Conservation (phyloP, 176 grass and related monocot genomes). For the Olyra latifolia region DNA sequence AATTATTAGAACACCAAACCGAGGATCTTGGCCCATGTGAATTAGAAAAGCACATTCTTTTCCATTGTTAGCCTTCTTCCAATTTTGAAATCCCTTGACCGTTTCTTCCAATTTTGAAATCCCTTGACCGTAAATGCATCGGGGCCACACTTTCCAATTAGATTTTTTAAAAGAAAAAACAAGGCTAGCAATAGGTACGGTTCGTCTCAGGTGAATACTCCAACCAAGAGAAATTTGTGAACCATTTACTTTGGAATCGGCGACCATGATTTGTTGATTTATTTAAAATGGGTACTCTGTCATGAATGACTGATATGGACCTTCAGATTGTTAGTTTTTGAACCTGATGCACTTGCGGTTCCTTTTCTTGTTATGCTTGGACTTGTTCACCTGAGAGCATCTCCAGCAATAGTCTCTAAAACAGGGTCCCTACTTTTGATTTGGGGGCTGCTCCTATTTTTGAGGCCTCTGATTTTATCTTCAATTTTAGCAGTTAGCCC, state of each 20-base stretch:
- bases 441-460: no score
- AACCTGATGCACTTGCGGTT: no score
- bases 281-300: background rate
- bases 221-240: no score
- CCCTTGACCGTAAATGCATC: background rate
- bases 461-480: no score
- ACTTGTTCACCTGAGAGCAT: no score
- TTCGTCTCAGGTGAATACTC: no score
- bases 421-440: no score
- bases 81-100: background rate
- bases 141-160: background rate
- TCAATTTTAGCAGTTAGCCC: no score
- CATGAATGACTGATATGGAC: background rate
- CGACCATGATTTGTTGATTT: background rate
- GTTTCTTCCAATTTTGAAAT: background rate
- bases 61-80: background rate
- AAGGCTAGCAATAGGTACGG: no score
- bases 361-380: no score
- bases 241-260: background rate
- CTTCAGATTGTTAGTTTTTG: no score
- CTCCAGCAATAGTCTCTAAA: no score
- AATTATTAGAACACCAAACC: background rate
- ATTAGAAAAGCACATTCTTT: background rate
- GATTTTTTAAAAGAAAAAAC: background rate
- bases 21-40: background rate